Base-by-base conservation (phyloP, 192 early-diverging fungal genomes). In the Podila verticillata region DNA sequence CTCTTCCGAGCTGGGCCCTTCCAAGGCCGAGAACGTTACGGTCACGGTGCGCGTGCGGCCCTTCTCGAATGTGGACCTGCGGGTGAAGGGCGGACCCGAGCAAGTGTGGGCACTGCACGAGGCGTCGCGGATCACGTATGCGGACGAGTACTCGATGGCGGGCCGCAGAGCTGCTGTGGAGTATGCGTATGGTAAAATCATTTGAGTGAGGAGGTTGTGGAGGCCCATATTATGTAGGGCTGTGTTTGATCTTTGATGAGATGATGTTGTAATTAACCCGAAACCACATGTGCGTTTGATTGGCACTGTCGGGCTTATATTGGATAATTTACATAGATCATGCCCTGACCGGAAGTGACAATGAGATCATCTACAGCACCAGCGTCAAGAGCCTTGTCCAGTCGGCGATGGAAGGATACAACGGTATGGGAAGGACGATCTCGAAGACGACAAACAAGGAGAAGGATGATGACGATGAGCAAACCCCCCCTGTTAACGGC, bases 371-470 rank as follows among this genome's bases (percentile, higher is more conserved):
- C 29, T 86, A 80, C 36, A 68, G 29, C 51, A 56, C 70, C 4
- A 72, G 70, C 20, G 77, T 80, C 65, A 80, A 80, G 66, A 66
- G 60, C 47, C 29, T 80, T 32, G 77, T 80, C 29, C 70, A 68
- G 24, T 72, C 70, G 10, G 77, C 94, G 5, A 96, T 97, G 96
- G 90, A 92, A 31, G 97, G 97, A 9, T 96, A 95, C 74, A 98
- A 99, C 81, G 96, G 96, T 89, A 89, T 59, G 20, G 51, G 9
- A 35, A 34, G 49, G 29, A 24, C 8, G 29, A 59, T 31, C 28
- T 44, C 28, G 63, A 64, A 4, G 48, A 35, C 19, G 24, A 49
- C 24, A 48, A 15, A 44, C 19, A 17, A 44, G 39, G 39, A 44
- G 39, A 44, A 15, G 12, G 39, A 39, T 0, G 36, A 39, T 12